These are phyloP conservation scores for Epichloe uncinata DNA, from an alignment of 2,329 filamentous ascomycete genomes.

Conservation along the genomic window DNA sequence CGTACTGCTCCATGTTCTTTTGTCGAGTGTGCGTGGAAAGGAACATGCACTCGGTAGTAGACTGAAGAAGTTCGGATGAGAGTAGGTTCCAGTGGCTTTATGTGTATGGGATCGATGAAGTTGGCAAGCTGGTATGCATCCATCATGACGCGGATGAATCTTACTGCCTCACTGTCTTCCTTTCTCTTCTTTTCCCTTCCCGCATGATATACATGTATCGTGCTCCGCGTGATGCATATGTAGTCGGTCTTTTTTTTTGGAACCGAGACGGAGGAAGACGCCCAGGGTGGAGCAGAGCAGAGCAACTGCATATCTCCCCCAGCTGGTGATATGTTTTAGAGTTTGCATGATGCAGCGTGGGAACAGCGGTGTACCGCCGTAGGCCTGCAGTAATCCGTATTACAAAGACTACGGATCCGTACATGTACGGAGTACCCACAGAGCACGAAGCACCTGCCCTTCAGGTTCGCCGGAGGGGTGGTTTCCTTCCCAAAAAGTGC, in stretches of 20 bases:
- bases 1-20: no score
- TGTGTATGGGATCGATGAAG: background rate
- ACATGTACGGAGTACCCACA: background rate
- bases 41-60: background rate
- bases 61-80: background rate
- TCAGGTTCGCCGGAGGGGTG: no score
- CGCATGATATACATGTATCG: background rate
- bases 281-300: no score
- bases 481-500: no score
- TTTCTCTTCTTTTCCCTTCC: background rate
- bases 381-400: background rate
- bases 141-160: background rate
- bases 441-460: background rate
- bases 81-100: background rate
- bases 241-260: background rate
- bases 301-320: no score
- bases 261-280: background rate
- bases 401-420: background rate
- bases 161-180: background rate
- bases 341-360: background rate
- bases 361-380: background rate
- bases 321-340: background rate
- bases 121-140: background rate
- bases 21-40: no score
- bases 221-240: background rate